Conservation (phyloP, 208 protist species). For the Hexamita inflata region DNA sequence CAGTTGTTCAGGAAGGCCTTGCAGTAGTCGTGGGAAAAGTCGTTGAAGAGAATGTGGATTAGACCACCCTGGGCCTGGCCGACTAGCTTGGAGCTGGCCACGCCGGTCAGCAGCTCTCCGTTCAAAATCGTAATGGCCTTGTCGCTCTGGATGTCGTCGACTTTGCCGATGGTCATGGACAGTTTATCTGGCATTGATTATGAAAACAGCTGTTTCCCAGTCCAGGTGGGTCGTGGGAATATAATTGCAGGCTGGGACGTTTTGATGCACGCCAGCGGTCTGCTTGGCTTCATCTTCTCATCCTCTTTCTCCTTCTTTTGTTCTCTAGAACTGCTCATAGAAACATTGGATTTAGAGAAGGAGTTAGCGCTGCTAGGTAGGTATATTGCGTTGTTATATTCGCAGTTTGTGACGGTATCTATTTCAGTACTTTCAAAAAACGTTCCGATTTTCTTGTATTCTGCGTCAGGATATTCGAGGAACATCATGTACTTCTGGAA, state of each 20-base stretch:
- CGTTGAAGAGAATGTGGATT: conserved; percentile 87
- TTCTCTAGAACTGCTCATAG: too few species aligned
- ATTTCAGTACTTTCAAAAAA: too few species aligned
- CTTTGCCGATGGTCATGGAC: background rate
- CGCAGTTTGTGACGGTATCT: too few species aligned
- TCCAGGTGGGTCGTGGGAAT: conserved; percentile 88
- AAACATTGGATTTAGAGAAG: too few species aligned
- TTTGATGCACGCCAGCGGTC: conserved; percentile 26
- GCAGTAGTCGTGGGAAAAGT: conserved; percentile 76
- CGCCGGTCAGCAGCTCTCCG: conserved; percentile 67
- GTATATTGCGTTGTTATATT: too few species aligned
- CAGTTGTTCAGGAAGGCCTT: conserved; percentile 63
- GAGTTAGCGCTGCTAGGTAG: too few species aligned
- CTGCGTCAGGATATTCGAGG: too few species aligned
- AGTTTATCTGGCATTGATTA: background rate
- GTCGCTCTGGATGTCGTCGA: conserved; percentile 51
- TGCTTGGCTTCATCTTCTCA: too few species aligned
- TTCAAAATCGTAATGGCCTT: conserved; percentile 61
- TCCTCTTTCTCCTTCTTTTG: too few species aligned
- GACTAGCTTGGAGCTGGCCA: conserved; percentile 62
- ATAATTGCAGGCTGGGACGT: conserved; percentile 87
- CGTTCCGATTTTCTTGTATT: too few species aligned
- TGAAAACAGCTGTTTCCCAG: conserved; percentile 96
- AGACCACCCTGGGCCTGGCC: conserved; percentile 47
- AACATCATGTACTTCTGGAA: conserved; percentile 92